Conservation (phyloP, 2,329 filamentous ascomycete genomes). For the Paramyrothecium roridum region DNA sequence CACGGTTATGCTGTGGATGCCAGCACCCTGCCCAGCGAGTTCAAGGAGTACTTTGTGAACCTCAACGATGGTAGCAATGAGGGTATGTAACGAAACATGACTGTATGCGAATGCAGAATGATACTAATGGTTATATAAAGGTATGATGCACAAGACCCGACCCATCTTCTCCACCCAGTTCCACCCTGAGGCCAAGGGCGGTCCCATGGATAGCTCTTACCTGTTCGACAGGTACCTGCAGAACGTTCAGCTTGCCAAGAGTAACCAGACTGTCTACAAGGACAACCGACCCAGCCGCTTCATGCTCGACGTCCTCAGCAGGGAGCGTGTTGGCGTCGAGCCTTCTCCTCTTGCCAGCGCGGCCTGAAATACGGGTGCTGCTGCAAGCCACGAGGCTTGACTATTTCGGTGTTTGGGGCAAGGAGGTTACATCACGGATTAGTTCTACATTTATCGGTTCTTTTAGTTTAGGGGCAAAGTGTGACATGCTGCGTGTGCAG, state of each 20-base stretch:
- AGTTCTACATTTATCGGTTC: no score
- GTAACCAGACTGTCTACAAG: constrained; percentile 72
- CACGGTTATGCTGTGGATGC: constrained; percentile 95
- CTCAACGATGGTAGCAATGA: constrained; percentile 97
- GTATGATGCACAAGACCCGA: constrained; percentile 91
- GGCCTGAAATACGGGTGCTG: constrained; percentile 27
- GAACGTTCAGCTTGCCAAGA: constrained; percentile 86
- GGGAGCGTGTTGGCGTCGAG: constrained; percentile 90
- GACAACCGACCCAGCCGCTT: constrained; percentile 86
- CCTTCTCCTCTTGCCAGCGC: constrained; percentile 53
- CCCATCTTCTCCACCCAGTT: constrained; percentile 99
- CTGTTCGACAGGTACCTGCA: constrained; percentile 96
- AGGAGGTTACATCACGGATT: neutral
- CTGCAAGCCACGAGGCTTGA: constrained; percentile 8
- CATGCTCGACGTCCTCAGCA: constrained; percentile 85
- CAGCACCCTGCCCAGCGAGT: constrained; percentile 75
- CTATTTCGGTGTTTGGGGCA: neutral
- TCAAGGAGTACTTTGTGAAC: constrained; percentile 98
- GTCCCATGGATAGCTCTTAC: constrained; percentile 92
- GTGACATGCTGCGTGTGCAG: no score
- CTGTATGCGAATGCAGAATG: no score
- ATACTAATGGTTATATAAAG: no score
- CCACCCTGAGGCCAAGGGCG: constrained; percentile 97
- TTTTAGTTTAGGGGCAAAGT: no score
- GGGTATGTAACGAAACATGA: no score